Conservation (phyloP, 2,329 filamentous ascomycete genomes). For the Ophiocordyceps sinensis region DNA sequence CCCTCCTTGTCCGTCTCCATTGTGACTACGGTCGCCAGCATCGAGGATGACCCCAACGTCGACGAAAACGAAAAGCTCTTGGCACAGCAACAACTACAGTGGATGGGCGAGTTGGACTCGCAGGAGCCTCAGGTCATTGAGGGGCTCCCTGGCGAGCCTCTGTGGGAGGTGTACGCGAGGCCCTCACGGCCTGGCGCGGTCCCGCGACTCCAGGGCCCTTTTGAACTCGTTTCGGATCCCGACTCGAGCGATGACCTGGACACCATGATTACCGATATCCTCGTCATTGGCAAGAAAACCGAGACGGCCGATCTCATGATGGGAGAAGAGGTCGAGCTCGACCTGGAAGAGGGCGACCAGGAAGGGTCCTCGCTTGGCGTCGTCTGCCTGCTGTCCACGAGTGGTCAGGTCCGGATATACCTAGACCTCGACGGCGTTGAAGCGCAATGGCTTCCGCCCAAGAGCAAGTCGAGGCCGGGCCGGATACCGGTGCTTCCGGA, state of each 20-base stretch:
- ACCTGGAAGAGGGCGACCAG: conserved; percentile 39
- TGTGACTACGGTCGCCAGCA: conserved; percentile 53
- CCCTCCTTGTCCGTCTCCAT: conserved; percentile 74
- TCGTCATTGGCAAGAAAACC: conserved; percentile 47
- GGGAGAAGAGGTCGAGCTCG: conserved; percentile 49
- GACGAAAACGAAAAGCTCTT: conserved; percentile 39
- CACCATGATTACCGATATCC: conserved; percentile 43
- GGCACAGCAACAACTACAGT: conserved; percentile 49
- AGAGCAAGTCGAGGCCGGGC: conserved; percentile 32
- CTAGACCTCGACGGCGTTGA: conserved; percentile 47
- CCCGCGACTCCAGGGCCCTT: conserved; percentile 48
- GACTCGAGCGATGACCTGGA: conserved; percentile 43
- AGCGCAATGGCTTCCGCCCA: conserved; percentile 51
- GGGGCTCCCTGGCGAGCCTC: conserved; percentile 29
- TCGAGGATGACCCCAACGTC: conserved; percentile 43
- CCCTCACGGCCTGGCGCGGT: conserved; percentile 42
- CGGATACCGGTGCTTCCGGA: conserved; percentile 22
- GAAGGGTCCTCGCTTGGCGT: conserved; percentile 46
- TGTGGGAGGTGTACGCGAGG: conserved; percentile 40
- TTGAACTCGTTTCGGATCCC: conserved; percentile 40
- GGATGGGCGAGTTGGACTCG: conserved; percentile 51
- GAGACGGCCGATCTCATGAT: conserved; percentile 45
- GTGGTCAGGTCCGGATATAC: conserved; percentile 46
- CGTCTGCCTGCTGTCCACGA: conserved; percentile 44
- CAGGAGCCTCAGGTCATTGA: conserved; percentile 46